Conservation (phyloP, 805 yeast genomes). For the Lachancea sp. region DNA sequence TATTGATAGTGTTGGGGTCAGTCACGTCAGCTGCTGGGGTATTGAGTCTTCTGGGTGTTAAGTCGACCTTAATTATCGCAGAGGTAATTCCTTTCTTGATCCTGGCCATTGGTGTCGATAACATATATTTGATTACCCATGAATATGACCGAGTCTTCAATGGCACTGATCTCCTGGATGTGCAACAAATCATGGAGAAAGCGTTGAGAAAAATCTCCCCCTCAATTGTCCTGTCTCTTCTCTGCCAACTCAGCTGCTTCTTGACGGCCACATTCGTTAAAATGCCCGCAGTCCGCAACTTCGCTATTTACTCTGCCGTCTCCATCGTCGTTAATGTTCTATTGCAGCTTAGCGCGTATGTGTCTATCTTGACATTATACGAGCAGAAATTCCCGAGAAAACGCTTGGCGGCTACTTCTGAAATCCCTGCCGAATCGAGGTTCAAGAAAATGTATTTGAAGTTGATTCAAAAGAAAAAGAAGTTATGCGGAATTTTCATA, state of each 20-base stretch:
- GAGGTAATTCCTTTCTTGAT: conserved; percentile 94
- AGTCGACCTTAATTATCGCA: conserved; percentile 86
- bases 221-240: conserved; percentile 69
- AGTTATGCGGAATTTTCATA: conserved; percentile 49
- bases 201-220: conserved; percentile 80
- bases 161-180: conserved; percentile 39
- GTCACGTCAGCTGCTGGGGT: conserved; percentile 80
- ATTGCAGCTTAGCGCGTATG: conserved; percentile 76
- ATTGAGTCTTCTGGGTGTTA: conserved; percentile 67
- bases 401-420: conserved; percentile 2
- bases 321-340: conserved; percentile 72
- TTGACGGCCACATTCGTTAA: conserved; percentile 69
- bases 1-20: conserved; percentile 70
- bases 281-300: conserved; percentile 95
- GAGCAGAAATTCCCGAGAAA: conserved; percentile 13
- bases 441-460: conserved; percentile 49
- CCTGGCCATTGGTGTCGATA: conserved; percentile 94
- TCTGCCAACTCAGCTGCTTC: conserved; percentile 76
- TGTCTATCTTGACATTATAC: conserved; percentile 51
- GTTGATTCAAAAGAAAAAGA: conserved; percentile 43
- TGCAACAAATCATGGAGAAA: conserved; percentile 53
- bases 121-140: conserved; percentile 79
- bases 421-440: conserved; percentile 8
- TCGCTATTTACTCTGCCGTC: conserved; percentile 85
- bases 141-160: conserved; percentile 56